Evolutionary conservation across 2,329 filamentous ascomycete genomes (phyloP).

Genomic region (Ophiostoma australiae): DNA sequence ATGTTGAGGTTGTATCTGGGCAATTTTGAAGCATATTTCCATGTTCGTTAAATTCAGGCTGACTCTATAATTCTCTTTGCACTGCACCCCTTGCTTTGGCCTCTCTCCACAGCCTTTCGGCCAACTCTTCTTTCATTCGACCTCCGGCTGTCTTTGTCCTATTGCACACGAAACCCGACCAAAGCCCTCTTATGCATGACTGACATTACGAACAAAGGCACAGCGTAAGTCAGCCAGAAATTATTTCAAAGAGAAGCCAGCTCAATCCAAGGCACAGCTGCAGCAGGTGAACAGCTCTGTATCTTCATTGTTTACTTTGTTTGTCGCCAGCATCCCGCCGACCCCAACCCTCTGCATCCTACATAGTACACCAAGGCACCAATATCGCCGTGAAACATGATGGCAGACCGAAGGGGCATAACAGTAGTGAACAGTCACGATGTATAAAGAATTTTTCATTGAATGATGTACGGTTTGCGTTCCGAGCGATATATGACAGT

Average conservation of each 20-base stretch:
- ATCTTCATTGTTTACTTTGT: slow-evolving; percentile 4
- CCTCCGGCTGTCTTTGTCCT: not conserved
- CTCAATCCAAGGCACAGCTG: not conserved
- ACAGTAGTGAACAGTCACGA: not conserved
- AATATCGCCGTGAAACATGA: slow-evolving; percentile 3
- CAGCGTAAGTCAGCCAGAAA: not conserved
- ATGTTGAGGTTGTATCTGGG: not conserved
- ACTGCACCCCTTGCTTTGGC: not conserved
- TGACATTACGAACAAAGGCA: not conserved
- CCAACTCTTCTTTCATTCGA: not conserved
- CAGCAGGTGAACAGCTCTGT: not conserved
- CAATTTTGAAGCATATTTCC: not conserved
- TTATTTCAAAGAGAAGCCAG: not conserved
- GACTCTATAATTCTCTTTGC: not conserved
- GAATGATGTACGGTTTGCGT: not conserved
- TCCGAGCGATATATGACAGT: not conserved
- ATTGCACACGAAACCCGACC: not conserved
- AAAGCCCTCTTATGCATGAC: not conserved
- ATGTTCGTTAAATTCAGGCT: not conserved
- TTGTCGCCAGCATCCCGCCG: not conserved
- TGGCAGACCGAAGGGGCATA: not conserved
- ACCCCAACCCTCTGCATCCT: slow-evolving; percentile 9
- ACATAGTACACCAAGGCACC: not conserved
- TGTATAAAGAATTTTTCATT: not conserved
- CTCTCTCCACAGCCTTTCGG: not conserved